Percentiles rank a stretch among this genome's conserved stretches.
These are phyloP conservation scores for Mikania micrantha DNA, from an alignment of 129 eudicot species.

Conservation along the genomic window DNA sequence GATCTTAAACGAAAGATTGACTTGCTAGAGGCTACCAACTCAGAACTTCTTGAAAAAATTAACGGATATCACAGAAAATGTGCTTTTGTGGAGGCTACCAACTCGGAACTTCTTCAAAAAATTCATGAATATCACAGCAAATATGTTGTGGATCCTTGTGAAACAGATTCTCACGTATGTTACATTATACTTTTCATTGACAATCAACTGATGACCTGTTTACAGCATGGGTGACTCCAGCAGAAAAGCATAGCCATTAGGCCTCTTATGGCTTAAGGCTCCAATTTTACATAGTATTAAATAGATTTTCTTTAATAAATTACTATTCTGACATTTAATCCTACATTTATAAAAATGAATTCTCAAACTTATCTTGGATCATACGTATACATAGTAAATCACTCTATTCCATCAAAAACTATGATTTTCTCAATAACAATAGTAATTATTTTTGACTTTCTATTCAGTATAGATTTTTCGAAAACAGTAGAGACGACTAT, in stretches of 20 bases:
- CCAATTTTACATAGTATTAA: background rate
- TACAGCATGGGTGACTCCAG: background rate
- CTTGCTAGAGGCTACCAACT: constrained; percentile 79
- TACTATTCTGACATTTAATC: background rate
- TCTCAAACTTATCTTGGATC: background rate
- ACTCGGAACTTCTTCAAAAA: constrained; percentile 19
- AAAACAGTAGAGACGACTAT: background rate
- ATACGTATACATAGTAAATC: background rate
- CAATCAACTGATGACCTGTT: background rate
- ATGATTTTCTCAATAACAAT: background rate
- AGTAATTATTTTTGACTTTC: background rate
- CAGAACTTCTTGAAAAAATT: constrained; percentile 66
- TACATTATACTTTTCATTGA: constrained; percentile 6
- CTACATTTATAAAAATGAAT: background rate
- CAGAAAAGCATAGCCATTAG: background rate
- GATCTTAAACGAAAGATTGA: constrained; percentile 66
- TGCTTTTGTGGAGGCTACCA: constrained; percentile 28
- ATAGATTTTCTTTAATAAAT: background rate
- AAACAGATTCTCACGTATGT: constrained; percentile 46
- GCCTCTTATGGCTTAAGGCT: background rate
- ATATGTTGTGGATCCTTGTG: constrained; percentile 26
- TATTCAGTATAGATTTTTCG: background rate
- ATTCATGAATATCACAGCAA: constrained; percentile 40
- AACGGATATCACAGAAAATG: constrained; percentile 49
- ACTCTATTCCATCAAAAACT: background rate